A percentile compares a stretch with the other conserved stretches of the same genome.
These are phyloP conservation scores for Botrytis pseudocinerea DNA, from an alignment of 2,329 filamentous ascomycete genomes.

Conservation along the genomic window DNA sequence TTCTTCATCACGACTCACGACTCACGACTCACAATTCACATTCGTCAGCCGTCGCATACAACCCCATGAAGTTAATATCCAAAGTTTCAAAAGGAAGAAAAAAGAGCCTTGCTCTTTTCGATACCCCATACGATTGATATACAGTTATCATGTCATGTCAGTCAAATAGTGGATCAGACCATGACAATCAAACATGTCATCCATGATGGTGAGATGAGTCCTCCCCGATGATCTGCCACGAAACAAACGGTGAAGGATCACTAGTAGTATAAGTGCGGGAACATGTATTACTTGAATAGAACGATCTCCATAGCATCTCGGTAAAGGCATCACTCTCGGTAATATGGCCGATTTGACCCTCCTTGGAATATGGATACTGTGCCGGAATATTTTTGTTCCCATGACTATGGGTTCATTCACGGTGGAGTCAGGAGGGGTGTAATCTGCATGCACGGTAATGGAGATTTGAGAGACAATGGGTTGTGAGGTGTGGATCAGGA, in stretches of 20 bases:
- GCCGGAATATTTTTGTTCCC: slow-evolving; percentile 7
- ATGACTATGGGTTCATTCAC: not conserved
- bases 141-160: not conserved
- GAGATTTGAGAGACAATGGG: not conserved
- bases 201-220: not conserved
- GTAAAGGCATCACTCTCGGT: not conserved
- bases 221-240: slow-evolving; percentile 3
- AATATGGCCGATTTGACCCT: not conserved
- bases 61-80: not conserved
- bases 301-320: not conserved
- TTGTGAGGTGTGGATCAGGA: not conserved
- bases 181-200: not conserved
- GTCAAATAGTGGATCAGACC: not conserved
- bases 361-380: not conserved
- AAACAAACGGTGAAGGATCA: not conserved
- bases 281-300: not conserved
- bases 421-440: not conserved
- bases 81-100: slow-evolving; percentile 1
- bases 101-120: not conserved
- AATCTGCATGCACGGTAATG: slow-evolving; percentile 3
- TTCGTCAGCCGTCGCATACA: not conserved
- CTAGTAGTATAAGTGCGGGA: not conserved
- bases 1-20: not conserved
- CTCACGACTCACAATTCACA: not conserved
- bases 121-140: not conserved